Conservation (phyloP, 805 yeast species). For the Yueomyces sinensis region DNA sequence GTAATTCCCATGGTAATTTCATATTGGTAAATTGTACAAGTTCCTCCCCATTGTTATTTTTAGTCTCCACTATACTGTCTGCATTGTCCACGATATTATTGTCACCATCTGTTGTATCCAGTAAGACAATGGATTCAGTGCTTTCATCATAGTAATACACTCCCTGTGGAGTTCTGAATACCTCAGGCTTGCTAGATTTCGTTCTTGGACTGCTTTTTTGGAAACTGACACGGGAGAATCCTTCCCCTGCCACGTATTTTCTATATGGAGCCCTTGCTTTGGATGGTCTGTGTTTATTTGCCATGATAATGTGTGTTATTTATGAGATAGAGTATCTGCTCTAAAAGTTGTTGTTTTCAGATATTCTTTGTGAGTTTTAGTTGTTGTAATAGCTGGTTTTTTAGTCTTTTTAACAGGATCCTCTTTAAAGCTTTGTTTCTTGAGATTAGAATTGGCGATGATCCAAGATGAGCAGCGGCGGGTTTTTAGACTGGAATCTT, state of each 20-base stretch:
- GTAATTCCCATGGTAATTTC: conserved; percentile 38
- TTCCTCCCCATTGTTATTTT: too few relatives aligned
- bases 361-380: too few relatives aligned
- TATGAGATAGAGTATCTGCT: too few relatives aligned
- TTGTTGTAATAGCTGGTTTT: too few relatives aligned
- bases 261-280: conserved; percentile 69
- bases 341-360: too few relatives aligned
- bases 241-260: conserved; percentile 46
- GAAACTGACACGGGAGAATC: conserved; percentile 8
- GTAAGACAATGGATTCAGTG: conserved; percentile 7
- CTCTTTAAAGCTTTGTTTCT: too few relatives aligned
- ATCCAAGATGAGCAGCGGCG: too few relatives aligned
- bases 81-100: neutral
- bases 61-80: neutral
- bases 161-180: conserved; percentile 9
- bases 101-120: neutral
- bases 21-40: neutral
- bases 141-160: conserved; percentile 7
- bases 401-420: too few relatives aligned
- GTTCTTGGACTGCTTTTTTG: neutral
- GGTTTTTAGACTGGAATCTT: too few relatives aligned
- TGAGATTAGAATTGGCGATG: too few relatives aligned
- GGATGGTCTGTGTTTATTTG: conserved; percentile 78
- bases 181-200: neutral
- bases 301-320: too few relatives aligned